Evolutionary conservation across 2,329 filamentous ascomycete species (phyloP).

Genomic region (Myriosclerotinia curreyana): DNA sequence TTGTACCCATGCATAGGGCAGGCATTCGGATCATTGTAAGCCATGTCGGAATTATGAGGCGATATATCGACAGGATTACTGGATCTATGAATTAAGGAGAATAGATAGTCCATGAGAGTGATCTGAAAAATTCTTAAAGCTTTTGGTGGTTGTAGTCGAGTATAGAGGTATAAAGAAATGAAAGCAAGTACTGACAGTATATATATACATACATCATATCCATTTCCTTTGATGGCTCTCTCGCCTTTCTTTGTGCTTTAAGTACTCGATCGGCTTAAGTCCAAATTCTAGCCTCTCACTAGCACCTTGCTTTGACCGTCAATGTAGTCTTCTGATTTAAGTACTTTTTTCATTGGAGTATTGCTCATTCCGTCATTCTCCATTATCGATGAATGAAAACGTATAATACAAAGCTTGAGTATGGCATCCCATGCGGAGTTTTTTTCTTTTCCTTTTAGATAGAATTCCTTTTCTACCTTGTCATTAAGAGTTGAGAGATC

Average conservation of each 20-base stretch:
- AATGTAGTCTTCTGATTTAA: background rate
- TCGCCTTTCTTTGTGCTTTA: slow-evolving; percentile 5
- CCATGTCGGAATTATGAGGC: background rate
- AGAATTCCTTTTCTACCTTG: no score
- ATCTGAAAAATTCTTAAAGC: background rate
- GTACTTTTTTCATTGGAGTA: background rate
- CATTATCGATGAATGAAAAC: background rate
- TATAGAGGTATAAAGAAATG: background rate
- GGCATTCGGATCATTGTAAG: background rate
- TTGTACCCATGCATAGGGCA: background rate
- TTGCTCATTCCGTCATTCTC: background rate
- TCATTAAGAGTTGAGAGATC: no score
- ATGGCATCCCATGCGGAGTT: no score
- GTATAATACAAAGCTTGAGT: background rate
- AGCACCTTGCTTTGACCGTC: background rate
- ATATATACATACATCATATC: background rate
- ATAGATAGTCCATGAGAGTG: background rate
- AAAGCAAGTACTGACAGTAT: background rate
- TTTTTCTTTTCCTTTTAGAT: no score
- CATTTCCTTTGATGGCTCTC: background rate
- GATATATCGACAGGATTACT: background rate
- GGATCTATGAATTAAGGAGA: background rate
- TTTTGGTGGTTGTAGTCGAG: background rate
- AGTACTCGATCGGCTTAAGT: background rate
- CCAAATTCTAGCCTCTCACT: no score